Evolutionary conservation across 768 basidiomycete species (phyloP).

Genomic region (Rhodosporidiobolus sp.): DNA sequence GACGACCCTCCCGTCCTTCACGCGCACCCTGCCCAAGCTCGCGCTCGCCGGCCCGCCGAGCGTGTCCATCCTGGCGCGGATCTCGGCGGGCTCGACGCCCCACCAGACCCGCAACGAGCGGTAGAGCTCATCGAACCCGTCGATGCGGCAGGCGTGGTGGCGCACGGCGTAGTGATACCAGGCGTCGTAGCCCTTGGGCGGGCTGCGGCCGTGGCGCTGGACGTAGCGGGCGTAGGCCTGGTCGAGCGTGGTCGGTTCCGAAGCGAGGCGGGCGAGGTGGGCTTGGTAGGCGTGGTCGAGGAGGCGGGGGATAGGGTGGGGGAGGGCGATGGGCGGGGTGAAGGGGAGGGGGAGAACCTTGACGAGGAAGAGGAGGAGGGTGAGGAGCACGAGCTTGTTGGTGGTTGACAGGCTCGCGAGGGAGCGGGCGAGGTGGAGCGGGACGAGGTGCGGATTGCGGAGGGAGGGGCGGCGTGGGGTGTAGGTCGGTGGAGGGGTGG

Average conservation of each 20-base stretch:
- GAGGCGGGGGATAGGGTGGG: constrained; percentile 3
- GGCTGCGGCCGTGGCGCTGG: not conserved
- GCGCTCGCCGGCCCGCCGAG: not conserved
- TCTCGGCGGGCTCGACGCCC: constrained; percentile 4
- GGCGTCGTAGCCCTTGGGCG: constrained; percentile 13
- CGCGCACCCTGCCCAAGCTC: not conserved
- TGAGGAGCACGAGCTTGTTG: constrained; percentile 6
- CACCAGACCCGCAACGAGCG: constrained; percentile 7
- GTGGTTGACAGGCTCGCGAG: not conserved
- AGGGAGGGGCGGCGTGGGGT: too few species aligned
- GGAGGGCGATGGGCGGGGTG: not conserved
- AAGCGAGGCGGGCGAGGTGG: not conserved
- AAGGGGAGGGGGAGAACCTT: constrained; percentile 5
- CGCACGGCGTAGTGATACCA: not conserved
- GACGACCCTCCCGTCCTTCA: not conserved
- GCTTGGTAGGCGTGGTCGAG: not conserved
- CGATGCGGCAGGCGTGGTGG: constrained; percentile 5
- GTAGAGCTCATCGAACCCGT: constrained; percentile 14
- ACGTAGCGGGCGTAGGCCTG: constrained; percentile 2
- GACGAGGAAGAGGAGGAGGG: not conserved
- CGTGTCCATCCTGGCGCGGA: constrained; percentile 3
- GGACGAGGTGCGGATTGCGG: not conserved
- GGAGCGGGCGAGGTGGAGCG: not conserved
- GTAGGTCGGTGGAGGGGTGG: not conserved
- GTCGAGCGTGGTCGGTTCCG: not conserved